Percentiles rank a stretch among this genome's conserved stretches.
phyloP scores from a whole-genome alignment of 2,329 filamentous ascomycete genomes.

The Stemphylium vesicarium region DNA sequence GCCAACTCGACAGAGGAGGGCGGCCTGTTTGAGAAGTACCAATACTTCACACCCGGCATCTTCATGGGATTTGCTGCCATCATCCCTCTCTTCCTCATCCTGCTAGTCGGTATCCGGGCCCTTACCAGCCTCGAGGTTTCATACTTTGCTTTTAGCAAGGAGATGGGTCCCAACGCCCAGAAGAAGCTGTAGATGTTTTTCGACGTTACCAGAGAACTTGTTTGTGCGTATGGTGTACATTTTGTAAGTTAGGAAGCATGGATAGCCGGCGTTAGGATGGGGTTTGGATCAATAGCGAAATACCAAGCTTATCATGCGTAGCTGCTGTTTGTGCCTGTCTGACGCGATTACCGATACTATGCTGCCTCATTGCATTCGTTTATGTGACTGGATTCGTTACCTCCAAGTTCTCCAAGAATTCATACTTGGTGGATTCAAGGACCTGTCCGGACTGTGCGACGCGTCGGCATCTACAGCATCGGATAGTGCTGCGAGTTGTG shows the following conservation, averaged over 20 bases:
- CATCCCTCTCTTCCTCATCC: conserved; percentile 75
- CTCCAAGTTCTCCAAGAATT: too few relatives aligned
- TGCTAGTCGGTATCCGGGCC: conserved; percentile 78
- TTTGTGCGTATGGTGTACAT: conserved; percentile 9
- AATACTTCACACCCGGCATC: conserved; percentile 89
- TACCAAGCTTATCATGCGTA: conserved; percentile 12
- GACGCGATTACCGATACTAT: neutral
- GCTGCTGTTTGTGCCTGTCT: neutral
- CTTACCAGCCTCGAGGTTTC: conserved; percentile 83
- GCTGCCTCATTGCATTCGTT: neutral
- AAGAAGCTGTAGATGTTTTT: conserved; percentile 68
- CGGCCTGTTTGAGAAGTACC: conserved; percentile 84
- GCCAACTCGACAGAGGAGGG: conserved; percentile 34
- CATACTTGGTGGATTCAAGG: too few relatives aligned
- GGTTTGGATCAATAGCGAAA: conserved; percentile 14
- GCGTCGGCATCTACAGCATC: neutral
- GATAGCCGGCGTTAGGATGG: conserved; percentile 9
- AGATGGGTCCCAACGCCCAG: conserved; percentile 86
- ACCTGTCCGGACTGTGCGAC: too few relatives aligned
- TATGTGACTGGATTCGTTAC: too few relatives aligned
- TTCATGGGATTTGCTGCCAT: conserved; percentile 83
- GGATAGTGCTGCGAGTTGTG: neutral
- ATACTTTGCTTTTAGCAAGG: conserved; percentile 95
- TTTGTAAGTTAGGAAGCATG: conserved; percentile 17
- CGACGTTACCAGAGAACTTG: neutral